These are phyloP conservation scores for Metschnikowia peoriensis DNA, from an alignment of 805 yeast species.

Conservation along the genomic window DNA sequence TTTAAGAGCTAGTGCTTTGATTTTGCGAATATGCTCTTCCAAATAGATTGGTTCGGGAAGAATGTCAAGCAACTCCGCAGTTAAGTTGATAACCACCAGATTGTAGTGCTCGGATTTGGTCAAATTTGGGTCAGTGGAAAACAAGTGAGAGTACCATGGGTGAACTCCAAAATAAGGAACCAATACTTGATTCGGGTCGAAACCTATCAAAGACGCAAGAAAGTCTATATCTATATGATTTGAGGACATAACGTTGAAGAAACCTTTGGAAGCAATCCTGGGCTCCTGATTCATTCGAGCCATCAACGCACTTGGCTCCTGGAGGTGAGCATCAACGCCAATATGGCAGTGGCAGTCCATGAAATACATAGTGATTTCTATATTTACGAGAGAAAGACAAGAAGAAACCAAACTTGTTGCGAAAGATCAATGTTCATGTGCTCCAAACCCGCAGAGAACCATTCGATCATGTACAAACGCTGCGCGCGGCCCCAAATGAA, in stretches of 20 bases:
- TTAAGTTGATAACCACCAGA: slow-evolving; percentile 44
- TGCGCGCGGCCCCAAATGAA: not conserved
- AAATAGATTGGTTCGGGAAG: slow-evolving; percentile 65
- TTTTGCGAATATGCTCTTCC: slow-evolving; percentile 26
- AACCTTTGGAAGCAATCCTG: slow-evolving; percentile 2
- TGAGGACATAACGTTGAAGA: slow-evolving; percentile 40
- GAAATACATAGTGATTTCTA: slow-evolving; percentile 3
- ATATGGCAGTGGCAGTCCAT: slow-evolving; percentile 37
- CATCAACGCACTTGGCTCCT: slow-evolving; percentile 8
- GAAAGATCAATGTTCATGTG: not conserved
- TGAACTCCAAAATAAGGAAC: slow-evolving; percentile 71
- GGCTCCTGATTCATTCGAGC: slow-evolving; percentile 4
- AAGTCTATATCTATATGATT: slow-evolving; percentile 32
- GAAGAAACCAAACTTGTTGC: not conserved
- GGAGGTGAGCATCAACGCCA: slow-evolving; percentile 14
- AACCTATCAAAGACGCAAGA: slow-evolving; percentile 20
- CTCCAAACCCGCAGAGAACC: not conserved
- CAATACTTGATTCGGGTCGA: slow-evolving; percentile 18
- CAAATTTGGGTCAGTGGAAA: slow-evolving; percentile 28
- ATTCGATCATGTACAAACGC: not conserved
- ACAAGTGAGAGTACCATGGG: slow-evolving; percentile 87
- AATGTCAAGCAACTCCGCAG: slow-evolving; percentile 38
- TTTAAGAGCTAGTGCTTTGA: slow-evolving; percentile 26
- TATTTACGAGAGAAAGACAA: not conserved
- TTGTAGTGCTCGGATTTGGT: slow-evolving; percentile 56